Percentiles rank a stretch among this genome's conserved stretches.
These are phyloP conservation scores for Penicillium riverlandense DNA, from an alignment of 495 filamentous ascomycete genomes.

Conservation along the genomic window DNA sequence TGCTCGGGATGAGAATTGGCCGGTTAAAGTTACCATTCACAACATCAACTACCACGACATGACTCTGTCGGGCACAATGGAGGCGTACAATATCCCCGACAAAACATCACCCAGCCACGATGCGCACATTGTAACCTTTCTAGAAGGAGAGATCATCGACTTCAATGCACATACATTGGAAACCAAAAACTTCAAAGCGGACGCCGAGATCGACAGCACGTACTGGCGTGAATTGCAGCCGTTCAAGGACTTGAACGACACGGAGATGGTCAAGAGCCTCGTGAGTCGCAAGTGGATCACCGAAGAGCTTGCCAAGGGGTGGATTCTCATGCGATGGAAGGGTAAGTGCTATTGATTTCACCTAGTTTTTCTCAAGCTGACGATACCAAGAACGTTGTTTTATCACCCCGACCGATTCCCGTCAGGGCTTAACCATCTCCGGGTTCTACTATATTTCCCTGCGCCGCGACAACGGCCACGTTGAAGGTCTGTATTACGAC, in stretches of 20 bases:
- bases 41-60: conserved; percentile 55
- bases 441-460: conserved; percentile 73
- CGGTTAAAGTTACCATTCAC: conserved; percentile 67
- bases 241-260: conserved; percentile 51
- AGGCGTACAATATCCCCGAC: conserved; percentile 68
- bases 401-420: conserved; percentile 52
- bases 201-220: conserved; percentile 52
- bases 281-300: conserved; percentile 51
- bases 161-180: conserved; percentile 61
- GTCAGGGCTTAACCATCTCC: conserved; percentile 60
- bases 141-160: conserved; percentile 74
- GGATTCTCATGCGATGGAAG: conserved; percentile 77
- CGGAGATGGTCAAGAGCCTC: conserved; percentile 51
- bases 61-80: conserved; percentile 70
- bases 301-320: conserved; percentile 46
- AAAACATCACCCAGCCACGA: conserved; percentile 46
- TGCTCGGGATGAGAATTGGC: conserved; percentile 55
- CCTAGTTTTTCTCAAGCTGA: conserved; percentile 2
- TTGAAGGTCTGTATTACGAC: conserved; percentile 70
- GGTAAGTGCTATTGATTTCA: conserved; percentile 32
- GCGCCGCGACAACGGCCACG: conserved; percentile 49
- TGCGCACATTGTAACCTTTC: conserved; percentile 61
- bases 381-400: conserved; percentile 55
- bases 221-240: conserved; percentile 69
- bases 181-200: conserved; percentile 59